Percentiles rank a stretch among this genome's conserved stretches.
phyloP scores from a whole-genome alignment of 2,329 filamentous ascomycete genomes.

The Alternaria ventricosa region DNA sequence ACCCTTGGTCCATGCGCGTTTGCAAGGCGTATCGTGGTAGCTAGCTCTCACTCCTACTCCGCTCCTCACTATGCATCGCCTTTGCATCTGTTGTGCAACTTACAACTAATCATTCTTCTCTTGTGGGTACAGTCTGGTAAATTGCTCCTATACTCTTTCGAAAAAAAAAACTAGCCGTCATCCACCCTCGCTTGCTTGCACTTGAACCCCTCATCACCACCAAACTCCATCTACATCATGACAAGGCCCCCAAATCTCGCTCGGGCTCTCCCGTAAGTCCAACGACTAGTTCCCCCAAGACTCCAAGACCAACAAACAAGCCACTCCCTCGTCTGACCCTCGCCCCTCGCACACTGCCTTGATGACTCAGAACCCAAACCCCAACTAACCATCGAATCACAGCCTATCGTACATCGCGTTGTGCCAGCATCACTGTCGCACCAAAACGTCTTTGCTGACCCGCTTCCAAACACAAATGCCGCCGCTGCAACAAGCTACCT shows the following conservation, averaged over 20 bases:
- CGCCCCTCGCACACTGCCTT: conserved; percentile 19
- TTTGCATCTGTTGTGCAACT: conserved; percentile 5
- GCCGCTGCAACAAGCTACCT: not conserved
- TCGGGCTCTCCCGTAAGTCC: conserved; percentile 35
- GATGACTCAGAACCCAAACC: conserved; percentile 36
- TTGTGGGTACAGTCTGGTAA: not conserved
- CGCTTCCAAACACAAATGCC: not conserved
- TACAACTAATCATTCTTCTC: not conserved
- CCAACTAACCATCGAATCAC: conserved; percentile 26
- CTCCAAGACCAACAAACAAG: conserved; percentile 22
- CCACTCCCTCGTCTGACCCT: conserved; percentile 19
- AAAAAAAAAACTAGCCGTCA: not conserved
- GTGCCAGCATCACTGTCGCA: conserved; percentile 14
- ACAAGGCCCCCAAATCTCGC: conserved; percentile 15
- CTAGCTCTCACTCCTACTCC: conserved; percentile 12
- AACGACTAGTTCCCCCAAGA: not conserved
- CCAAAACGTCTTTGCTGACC: conserved; percentile 11
- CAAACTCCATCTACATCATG: conserved; percentile 5
- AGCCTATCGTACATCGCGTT: conserved; percentile 15
- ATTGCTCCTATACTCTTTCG: too few species aligned
- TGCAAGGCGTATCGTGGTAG: conserved; percentile 15
- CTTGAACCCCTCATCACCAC: not conserved
- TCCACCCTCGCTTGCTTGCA: not conserved
- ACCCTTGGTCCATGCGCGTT: conserved; percentile 16
- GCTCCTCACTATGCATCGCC: conserved; percentile 12